Evolutionary conservation across 371 early-diverging fungal species (phyloP).

Genomic region (Apophysomyces sp.): DNA sequence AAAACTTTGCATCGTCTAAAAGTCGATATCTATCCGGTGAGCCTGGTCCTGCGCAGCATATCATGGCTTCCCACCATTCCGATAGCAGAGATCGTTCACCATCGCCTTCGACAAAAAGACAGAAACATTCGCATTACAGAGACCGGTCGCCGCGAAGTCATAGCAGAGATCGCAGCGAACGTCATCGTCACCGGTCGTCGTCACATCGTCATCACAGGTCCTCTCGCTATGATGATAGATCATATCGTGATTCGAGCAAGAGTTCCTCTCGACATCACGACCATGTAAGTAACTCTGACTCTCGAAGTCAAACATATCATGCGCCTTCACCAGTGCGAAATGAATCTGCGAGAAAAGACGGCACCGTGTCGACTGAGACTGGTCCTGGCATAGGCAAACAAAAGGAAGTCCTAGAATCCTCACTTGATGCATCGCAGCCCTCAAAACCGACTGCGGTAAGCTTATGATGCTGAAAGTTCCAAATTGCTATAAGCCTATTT

Average conservation of each 20-base stretch:
- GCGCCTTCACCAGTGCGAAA: constrained; percentile 10
- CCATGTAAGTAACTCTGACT: constrained; percentile 44
- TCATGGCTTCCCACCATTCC: constrained; percentile 38
- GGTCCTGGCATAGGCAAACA: constrained; percentile 3
- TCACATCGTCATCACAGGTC: constrained; percentile 36
- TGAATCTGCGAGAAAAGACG: constrained; percentile 39
- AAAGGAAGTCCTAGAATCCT: not conserved
- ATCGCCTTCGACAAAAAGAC: constrained; percentile 35
- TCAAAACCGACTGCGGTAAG: not conserved
- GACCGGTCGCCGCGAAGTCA: constrained; percentile 29
- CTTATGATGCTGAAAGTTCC: not conserved
- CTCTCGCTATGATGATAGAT: constrained; percentile 32
- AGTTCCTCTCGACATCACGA: constrained; percentile 29
- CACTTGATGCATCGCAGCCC: not conserved
- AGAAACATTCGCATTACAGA: constrained; percentile 28
- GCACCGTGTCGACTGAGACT: constrained; percentile 16
- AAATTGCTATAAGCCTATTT: not conserved
- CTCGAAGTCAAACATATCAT: constrained; percentile 30
- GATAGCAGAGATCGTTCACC: constrained; percentile 41
- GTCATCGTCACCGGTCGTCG: constrained; percentile 29
- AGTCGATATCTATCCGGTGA: no score
- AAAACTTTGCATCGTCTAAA: no score
- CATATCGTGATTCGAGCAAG: constrained; percentile 22
- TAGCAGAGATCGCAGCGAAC: constrained; percentile 32
- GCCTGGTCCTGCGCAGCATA: not conserved